Percentiles rank a stretch among this genome's conserved stretches.
These are phyloP conservation scores for Hydrangea macrophylla DNA, from an alignment of 148 eudicot species.

Conservation along the genomic window DNA sequence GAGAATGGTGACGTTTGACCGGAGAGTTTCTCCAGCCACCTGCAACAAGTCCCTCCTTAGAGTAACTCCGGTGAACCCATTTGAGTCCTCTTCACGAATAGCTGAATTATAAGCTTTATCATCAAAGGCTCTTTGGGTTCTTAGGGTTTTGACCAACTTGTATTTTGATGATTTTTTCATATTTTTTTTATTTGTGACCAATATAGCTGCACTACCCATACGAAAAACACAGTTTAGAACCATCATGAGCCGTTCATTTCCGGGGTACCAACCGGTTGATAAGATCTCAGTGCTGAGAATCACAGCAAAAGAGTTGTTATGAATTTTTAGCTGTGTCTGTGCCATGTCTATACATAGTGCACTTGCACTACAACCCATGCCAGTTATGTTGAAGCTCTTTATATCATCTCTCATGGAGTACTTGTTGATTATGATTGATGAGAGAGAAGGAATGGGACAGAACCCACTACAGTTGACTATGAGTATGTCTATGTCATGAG, in stretches of 20 bases:
- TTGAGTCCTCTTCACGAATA: conserved; percentile 59
- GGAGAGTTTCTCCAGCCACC: conserved; percentile 48
- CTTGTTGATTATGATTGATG: conserved; percentile 52
- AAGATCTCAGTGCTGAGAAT: conserved; percentile 73
- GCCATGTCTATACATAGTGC: conserved; percentile 51
- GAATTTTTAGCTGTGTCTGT: conserved; percentile 38
- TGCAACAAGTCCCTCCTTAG: conserved; percentile 52
- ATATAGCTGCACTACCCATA: conserved; percentile 65
- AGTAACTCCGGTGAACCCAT: conserved; percentile 62
- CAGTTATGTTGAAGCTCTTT: conserved; percentile 55
- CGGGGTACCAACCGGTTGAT: conserved; percentile 69
- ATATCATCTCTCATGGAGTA: conserved; percentile 54
- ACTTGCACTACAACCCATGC: conserved; percentile 94
- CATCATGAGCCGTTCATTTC: conserved; percentile 48
- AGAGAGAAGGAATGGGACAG: conserved; percentile 64
- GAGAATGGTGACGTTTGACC: conserved; percentile 37
- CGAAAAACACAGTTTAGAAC: conserved; percentile 63
- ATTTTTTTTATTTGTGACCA: conserved; percentile 37
- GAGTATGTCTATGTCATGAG: conserved; percentile 59
- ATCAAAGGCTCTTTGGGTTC: conserved; percentile 53
- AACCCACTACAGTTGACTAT: conserved; percentile 78
- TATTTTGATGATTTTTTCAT: conserved; percentile 38
- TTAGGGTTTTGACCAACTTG: conserved; percentile 26
- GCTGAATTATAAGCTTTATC: conserved; percentile 58
- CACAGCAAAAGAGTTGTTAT: conserved; percentile 46